A percentile compares a stretch with the other conserved stretches of the same genome.
phyloP scores from a whole-genome alignment of 2,329 filamentous ascomycete species.

The Xylariaceae sp. region DNA sequence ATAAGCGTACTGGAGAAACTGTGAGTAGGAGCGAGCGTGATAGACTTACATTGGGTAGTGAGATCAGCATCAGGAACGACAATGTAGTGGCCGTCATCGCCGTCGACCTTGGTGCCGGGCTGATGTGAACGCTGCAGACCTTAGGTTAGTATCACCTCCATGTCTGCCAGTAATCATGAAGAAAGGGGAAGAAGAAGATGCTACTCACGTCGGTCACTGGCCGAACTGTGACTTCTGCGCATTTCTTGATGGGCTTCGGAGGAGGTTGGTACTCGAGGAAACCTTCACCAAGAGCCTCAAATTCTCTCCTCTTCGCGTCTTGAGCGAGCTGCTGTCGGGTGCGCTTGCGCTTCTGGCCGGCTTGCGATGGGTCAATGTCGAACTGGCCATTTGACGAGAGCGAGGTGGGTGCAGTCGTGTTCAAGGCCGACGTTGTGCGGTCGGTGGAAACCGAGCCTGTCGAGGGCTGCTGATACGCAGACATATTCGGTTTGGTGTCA shows the following conservation, averaged over 20 bases:
- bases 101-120: conserved; percentile 70
- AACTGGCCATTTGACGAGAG: conserved; percentile 57
- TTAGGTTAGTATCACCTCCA: conserved; percentile 10
- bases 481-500: conserved; percentile 62
- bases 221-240: conserved; percentile 66
- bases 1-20: conserved; percentile 17
- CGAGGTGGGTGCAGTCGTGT: conserved; percentile 86
- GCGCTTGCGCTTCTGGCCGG: conserved; percentile 88
- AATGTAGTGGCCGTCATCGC: conserved; percentile 96
- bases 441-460: conserved; percentile 76
- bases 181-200: not conserved
- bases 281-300: conserved; percentile 64
- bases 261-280: conserved; percentile 80
- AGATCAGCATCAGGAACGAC: conserved; percentile 81
- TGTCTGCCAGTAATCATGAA: not conserved
- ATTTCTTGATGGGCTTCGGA: conserved; percentile 83
- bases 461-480: conserved; percentile 63
- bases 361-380: conserved; percentile 58
- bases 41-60: conserved; percentile 77
- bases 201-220: conserved; percentile 59
- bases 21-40: not conserved
- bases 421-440: conserved; percentile 71
- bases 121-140: conserved; percentile 34
- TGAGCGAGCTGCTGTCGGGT: conserved; percentile 72
- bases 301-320: conserved; percentile 72